Evolutionary conservation across 176 grass and related monocot species (phyloP).

Genomic region (Zizania latifolia): DNA sequence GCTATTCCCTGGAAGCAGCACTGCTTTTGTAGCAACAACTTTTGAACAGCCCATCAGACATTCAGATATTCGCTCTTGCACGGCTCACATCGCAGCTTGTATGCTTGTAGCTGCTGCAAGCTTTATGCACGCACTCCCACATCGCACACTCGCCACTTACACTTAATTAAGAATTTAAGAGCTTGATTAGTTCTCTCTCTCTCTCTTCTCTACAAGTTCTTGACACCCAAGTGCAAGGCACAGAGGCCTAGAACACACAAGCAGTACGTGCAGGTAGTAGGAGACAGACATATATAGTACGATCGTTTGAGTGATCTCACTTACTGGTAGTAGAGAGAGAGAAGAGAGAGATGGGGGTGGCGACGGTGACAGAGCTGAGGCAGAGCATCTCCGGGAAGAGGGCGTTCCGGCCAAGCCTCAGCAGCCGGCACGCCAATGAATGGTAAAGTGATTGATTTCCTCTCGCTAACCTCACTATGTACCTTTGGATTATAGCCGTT

Average conservation of each 20-base stretch:
- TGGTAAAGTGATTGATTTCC: conserved; percentile 41
- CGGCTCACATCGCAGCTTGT: background rate
- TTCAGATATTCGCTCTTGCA: background rate
- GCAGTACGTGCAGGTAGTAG: background rate
- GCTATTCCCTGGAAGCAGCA: background rate
- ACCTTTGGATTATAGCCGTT: background rate
- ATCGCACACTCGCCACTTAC: conserved; percentile 35
- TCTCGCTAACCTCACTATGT: background rate
- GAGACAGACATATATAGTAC: background rate
- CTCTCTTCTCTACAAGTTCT: conserved; percentile 11
- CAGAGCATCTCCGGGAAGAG: conserved; percentile 94
- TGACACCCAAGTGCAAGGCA: background rate
- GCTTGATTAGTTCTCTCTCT: background rate
- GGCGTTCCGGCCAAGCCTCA: conserved; percentile 63
- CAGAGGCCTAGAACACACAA: background rate
- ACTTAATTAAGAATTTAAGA: conserved; percentile 17
- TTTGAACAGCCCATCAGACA: conserved; percentile 23
- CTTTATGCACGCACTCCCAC: conserved; percentile 47
- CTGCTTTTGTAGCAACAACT: conserved; percentile 1
- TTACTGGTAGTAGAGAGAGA: background rate
- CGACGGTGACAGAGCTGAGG: conserved; percentile 83
- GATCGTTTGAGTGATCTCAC: background rate
- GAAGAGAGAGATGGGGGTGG: conserved; percentile 66
- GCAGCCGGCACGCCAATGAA: conserved; percentile 65
- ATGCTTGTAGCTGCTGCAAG: background rate